phyloP scores from a whole-genome alignment of 257 asterid genomes.

The Fraxinus cuspidata region DNA sequence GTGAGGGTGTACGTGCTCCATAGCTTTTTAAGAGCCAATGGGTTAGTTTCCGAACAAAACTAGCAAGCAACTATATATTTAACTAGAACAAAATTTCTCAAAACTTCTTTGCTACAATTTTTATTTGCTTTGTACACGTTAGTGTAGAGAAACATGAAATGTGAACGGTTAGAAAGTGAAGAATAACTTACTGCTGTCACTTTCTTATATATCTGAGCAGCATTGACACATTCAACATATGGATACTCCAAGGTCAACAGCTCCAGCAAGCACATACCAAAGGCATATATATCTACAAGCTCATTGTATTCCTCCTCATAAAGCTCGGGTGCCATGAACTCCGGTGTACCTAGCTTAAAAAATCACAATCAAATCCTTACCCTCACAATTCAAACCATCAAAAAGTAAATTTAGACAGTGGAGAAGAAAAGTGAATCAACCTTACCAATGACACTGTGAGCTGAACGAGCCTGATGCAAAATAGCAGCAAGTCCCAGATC shows the following conservation, averaged over 20 bases:
- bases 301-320: constrained; percentile 62
- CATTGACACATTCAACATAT: constrained; percentile 60
- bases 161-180: constrained; percentile 15
- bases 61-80: neutral
- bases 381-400: constrained; percentile 1
- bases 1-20: neutral
- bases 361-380: constrained; percentile 5
- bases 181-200: constrained; percentile 49
- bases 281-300: constrained; percentile 58
- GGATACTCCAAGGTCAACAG: constrained; percentile 63
- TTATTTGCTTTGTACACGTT: constrained; percentile 4
- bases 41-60: neutral
- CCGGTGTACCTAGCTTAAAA: constrained; percentile 51
- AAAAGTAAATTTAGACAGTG: neutral
- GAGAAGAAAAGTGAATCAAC: constrained; percentile 12
- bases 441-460: constrained; percentile 63
- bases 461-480: constrained; percentile 75
- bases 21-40: neutral
- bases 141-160: constrained; percentile 8
- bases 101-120: constrained; percentile 12
- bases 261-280: constrained; percentile 66
- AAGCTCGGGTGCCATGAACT: constrained; percentile 66
- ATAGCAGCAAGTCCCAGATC: constrained; percentile 59
- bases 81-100: neutral
- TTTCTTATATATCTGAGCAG: constrained; percentile 63